phyloP scores from a whole-genome alignment of 176 grass and related monocot species.

The Bromus sterilis region DNA sequence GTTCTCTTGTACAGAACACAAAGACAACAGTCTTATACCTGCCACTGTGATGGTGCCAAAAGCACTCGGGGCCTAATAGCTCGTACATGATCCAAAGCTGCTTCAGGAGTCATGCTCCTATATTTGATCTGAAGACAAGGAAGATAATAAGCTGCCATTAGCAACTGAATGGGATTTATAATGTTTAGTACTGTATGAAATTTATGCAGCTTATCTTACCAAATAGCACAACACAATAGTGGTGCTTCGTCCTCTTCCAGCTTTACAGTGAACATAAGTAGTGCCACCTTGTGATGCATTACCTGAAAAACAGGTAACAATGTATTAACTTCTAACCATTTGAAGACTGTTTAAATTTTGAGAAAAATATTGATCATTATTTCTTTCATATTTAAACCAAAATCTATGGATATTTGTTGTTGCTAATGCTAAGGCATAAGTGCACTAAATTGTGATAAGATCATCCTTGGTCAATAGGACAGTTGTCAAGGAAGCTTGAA shows the following conservation, averaged over 20 bases:
- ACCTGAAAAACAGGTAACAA: constrained; percentile 30
- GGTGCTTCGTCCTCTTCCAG: constrained; percentile 94
- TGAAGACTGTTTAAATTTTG: neutral
- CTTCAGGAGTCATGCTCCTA: constrained; percentile 73
- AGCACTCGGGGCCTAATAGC: constrained; percentile 86
- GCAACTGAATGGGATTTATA: neutral
- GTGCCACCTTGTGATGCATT: constrained; percentile 51
- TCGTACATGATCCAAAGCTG: constrained; percentile 75
- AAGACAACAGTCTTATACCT: constrained; percentile 32
- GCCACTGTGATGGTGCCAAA: constrained; percentile 81
- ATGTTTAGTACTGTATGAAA: neutral
- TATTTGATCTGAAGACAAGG: constrained; percentile 59
- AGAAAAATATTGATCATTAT: neutral
- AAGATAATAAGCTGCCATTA: constrained; percentile 9
- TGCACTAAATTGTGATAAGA: neutral
- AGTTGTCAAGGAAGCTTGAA: neutral
- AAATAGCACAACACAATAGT: constrained; percentile 98
- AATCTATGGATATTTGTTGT: neutral
- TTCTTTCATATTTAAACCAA: neutral
- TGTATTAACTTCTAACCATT: neutral
- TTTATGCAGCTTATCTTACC: constrained; percentile 39
- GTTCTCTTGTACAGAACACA: neutral
- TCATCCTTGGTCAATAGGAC: neutral
- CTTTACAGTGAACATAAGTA: constrained; percentile 99
- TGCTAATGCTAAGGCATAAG: neutral